Percentiles rank a stretch among this genome's conserved stretches.
These are phyloP conservation scores for Areca catechu DNA, from an alignment of 176 grass and related monocot genomes.

Conservation along the genomic window DNA sequence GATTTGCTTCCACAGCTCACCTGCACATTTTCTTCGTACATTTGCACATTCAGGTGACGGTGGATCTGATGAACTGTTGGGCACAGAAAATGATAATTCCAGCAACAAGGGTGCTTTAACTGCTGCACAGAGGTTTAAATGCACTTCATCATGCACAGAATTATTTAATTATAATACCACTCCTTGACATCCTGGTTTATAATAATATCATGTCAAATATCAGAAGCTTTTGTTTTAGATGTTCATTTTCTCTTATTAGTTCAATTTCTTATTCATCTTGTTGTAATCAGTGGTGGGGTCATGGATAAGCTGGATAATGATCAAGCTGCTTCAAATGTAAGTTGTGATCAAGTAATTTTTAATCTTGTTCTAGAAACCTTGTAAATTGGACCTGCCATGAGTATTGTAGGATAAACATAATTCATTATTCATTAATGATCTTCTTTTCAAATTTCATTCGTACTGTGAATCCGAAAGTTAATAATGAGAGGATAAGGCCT, in stretches of 20 bases:
- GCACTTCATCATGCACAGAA: slow-evolving; percentile 29
- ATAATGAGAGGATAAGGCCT: too few relatives aligned
- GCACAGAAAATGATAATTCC: slow-evolving; percentile 40
- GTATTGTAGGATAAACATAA: too few relatives aligned
- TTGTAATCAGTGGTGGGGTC: slow-evolving; percentile 31
- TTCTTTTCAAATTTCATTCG: too few relatives aligned
- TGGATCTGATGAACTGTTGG: slow-evolving; percentile 43
- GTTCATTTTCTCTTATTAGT: neutral
- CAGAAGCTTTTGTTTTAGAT: too few relatives aligned
- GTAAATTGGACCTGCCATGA: too few relatives aligned
- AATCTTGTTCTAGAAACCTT: too few relatives aligned
- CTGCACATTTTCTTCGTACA: slow-evolving; percentile 29
- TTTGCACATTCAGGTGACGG: slow-evolving; percentile 37
- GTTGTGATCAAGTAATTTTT: slow-evolving; percentile 12
- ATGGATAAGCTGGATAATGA: slow-evolving; percentile 23
- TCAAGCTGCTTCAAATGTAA: slow-evolving; percentile 38
- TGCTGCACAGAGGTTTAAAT: slow-evolving; percentile 33
- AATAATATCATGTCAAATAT: too few relatives aligned
- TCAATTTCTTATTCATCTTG: slow-evolving; percentile 11
- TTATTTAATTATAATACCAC: slow-evolving; percentile 15
- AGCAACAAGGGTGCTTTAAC: slow-evolving; percentile 39
- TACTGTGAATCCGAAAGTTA: too few relatives aligned
- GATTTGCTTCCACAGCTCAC: slow-evolving; percentile 29
- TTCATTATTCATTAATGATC: too few relatives aligned
- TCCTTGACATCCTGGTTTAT: too few relatives aligned